phyloP scores from a whole-genome alignment of 805 yeast species.

The Saccharomycopsis schoenii region DNA sequence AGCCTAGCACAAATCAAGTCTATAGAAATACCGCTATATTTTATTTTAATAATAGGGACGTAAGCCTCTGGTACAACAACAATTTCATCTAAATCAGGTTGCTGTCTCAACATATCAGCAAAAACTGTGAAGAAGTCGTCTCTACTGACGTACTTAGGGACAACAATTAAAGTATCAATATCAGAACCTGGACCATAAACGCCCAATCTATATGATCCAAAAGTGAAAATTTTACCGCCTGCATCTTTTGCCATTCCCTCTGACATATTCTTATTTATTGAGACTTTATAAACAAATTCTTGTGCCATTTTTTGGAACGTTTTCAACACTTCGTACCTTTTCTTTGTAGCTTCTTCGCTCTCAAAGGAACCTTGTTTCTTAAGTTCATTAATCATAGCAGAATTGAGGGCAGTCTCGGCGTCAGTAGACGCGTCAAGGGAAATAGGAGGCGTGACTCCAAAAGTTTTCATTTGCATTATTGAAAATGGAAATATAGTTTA shows the following conservation, averaged over 20 bases:
- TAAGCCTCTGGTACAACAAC: conserved; percentile 93
- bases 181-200: conserved; percentile 98
- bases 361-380: conserved; percentile 84
- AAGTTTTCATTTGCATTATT: conserved; percentile 21
- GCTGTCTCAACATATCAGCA: conserved; percentile 51
- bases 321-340: conserved; percentile 65
- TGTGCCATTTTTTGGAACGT: conserved; percentile 63
- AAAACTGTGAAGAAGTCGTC: conserved; percentile 85
- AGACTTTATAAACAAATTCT: conserved; percentile 76
- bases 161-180: conserved; percentile 94
- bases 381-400: conserved; percentile 63
- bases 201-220: conserved; percentile 89
- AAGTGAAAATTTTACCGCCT: conserved; percentile 95
- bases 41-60: conserved; percentile 92
- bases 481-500: background rate
- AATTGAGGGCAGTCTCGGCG: conserved; percentile 68
- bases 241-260: conserved; percentile 97
- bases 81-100: conserved; percentile 83
- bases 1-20: conserved; percentile 82
- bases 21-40: conserved; percentile 83
- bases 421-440: conserved; percentile 80
- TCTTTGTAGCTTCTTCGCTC: conserved; percentile 70
- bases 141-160: conserved; percentile 88
- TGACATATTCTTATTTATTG: conserved; percentile 78
- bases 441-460: conserved; percentile 76